These are phyloP conservation scores for Petrea volubilis DNA, from an alignment of 257 asterid genomes.

Conservation along the genomic window DNA sequence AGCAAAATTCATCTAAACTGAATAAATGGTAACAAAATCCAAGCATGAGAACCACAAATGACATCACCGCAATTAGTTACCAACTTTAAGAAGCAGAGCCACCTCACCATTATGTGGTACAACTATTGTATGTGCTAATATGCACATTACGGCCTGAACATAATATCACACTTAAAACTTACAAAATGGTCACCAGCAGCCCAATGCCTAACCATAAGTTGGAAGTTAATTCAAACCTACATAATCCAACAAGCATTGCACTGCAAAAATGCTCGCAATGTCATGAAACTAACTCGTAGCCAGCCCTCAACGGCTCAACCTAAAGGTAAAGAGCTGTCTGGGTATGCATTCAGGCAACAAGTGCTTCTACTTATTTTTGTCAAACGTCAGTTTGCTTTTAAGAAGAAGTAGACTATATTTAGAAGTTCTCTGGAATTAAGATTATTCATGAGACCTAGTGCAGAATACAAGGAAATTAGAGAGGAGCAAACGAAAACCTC, in stretches of 20 bases:
- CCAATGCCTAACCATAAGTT: neutral
- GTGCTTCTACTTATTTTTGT: neutral
- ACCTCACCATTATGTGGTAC: neutral
- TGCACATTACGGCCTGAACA: neutral
- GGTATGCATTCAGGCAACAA: neutral
- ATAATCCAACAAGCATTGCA: neutral
- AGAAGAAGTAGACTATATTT: neutral
- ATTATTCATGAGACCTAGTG: neutral
- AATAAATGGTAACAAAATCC: neutral
- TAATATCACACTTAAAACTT: neutral
- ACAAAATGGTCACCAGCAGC: neutral
- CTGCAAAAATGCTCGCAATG: neutral
- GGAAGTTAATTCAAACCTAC: neutral
- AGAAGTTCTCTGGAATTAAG: slow-evolving; percentile 1
- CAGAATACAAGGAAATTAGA: neutral
- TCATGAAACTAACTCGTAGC: neutral
- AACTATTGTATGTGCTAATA: neutral
- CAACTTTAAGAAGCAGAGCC: neutral
- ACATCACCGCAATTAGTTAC: neutral
- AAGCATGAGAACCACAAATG: neutral
- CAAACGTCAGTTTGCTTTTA: neutral
- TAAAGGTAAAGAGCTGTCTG: neutral
- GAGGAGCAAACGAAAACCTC: neutral
- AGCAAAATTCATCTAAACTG: neutral
- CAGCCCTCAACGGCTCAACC: neutral